Evolutionary conservation across 78 protist species (phyloP), one percentile per base, ranked within the genome.

Genomic region (Pigoraptor vietnamica): DNA sequence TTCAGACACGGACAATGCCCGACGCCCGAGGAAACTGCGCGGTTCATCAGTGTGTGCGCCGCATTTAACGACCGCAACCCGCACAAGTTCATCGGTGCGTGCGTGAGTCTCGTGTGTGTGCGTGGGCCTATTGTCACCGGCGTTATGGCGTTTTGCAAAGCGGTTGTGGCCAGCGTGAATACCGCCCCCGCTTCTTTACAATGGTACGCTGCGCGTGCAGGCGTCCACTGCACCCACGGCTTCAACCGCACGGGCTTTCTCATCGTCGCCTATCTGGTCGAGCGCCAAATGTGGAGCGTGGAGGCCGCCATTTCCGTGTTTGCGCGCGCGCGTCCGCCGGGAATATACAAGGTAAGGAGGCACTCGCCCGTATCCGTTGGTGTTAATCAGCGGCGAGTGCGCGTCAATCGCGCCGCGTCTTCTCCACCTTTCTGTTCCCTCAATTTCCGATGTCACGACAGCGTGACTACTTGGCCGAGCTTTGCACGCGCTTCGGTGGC

Each of bases 221-320:
- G 90, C 35, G 93, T 92, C 24, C 93, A 92, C 38, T 92, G 93
- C 55, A 92, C 93, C 24, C 93, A 92, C 55, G 93, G 93, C 40
- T 92, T 92, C 91, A 92, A 92, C 81, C 93, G 93, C 33, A 92
- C 93, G 23, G 93, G 93, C 37, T 92, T 39, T 21, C 1, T 92
- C 91, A 88, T 92, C 25, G 0, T 9, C 29, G 0, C 55, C 24
- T 92, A 88, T 56, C 24, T 92, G 56, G 33, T 36, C n/a, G 88
- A 88, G 1, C 33, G 23, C 36, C 0, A 40, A 6, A 89, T 32
- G 24, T 38, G 21, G 32, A 37, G 33, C 37, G 24, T 32, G 29
- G 90, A 87, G 40, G 39, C 0, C 1, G 87, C 93, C 0, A 9
- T 86, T 14, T 32, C 0, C 23, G 34, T 35, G 24, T 87, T 86